phyloP scores from a whole-genome alignment of 75 land plant genomes.

The Picea glauca region DNA sequence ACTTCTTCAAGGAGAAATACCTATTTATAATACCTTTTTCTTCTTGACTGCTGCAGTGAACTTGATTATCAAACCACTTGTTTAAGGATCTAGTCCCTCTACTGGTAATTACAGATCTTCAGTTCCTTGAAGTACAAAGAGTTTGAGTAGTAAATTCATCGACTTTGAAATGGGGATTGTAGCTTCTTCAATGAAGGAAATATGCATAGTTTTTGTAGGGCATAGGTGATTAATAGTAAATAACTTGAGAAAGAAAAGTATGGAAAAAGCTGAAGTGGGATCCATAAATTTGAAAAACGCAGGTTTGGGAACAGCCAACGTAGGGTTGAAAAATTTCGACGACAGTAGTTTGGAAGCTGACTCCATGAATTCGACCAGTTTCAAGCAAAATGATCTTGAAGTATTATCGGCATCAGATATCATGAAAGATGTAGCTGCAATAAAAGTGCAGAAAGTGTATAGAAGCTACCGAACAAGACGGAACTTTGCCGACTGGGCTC shows the following conservation, averaged over 20 bases:
- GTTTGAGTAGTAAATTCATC: not conserved
- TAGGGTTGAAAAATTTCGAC: not conserved
- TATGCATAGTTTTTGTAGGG: not conserved
- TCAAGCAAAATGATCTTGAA: not conserved
- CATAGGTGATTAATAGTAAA: not conserved
- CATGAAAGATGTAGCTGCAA: conserved; percentile 53
- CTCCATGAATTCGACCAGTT: not conserved
- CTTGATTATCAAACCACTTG: not conserved
- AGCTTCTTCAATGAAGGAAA: conserved; percentile 5
- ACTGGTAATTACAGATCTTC: not conserved
- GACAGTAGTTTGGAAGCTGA: not conserved
- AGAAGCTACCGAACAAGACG: conserved; percentile 85
- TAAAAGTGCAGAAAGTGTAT: conserved; percentile 74
- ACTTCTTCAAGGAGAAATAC: not conserved
- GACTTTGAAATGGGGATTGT: not conserved
- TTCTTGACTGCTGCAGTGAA: conserved; percentile 1
- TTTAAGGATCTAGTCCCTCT: too few relatives aligned
- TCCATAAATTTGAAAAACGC: not conserved
- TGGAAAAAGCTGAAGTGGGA: not conserved
- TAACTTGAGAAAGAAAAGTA: not conserved
- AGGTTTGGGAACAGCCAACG: not conserved
- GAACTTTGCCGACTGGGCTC: conserved; percentile 87
- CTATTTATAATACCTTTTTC: not conserved
- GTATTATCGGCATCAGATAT: too few relatives aligned
- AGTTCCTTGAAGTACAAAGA: not conserved